These are phyloP conservation scores for Scolecobasidium constrictum DNA, from an alignment of 2,329 filamentous ascomycete genomes.

Conservation along the genomic window DNA sequence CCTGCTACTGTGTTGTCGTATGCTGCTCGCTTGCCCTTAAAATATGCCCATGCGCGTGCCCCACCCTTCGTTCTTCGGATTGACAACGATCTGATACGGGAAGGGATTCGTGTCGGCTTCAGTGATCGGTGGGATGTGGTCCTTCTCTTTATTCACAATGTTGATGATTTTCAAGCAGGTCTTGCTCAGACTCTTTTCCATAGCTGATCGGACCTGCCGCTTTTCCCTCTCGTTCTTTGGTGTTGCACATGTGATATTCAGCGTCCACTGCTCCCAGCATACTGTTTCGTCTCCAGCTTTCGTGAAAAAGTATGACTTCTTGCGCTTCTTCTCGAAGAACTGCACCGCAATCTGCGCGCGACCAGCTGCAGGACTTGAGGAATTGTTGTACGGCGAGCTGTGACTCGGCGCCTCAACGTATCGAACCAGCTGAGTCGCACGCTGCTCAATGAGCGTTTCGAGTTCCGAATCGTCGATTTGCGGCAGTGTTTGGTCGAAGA, in stretches of 20 bases:
- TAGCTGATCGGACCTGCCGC: constrained; percentile 74
- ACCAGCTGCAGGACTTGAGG: constrained; percentile 41
- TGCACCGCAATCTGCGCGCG: constrained; percentile 74
- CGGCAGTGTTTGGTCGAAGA: constrained; percentile 82
- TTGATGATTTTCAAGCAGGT: constrained; percentile 84
- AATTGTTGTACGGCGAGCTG: constrained; percentile 1
- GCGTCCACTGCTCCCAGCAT: constrained; percentile 92
- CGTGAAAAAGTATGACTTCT: constrained; percentile 65
- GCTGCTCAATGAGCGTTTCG: constrained; percentile 86
- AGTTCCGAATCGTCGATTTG: constrained; percentile 84
- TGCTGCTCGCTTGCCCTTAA: no score
- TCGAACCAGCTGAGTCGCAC: constrained; percentile 66
- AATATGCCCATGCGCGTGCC: constrained; percentile 69
- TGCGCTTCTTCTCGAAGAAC: constrained; percentile 87
- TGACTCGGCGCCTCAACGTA: constrained; percentile 50
- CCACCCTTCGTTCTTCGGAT: constrained; percentile 72
- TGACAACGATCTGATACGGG: constrained; percentile 84
- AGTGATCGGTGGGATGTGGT: constrained; percentile 94
- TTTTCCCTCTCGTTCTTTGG: constrained; percentile 79
- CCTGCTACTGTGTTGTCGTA: no score
- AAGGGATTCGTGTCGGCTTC: constrained; percentile 88
- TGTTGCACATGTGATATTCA: constrained; percentile 87
- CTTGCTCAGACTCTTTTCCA: constrained; percentile 80
- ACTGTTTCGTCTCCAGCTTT: constrained; percentile 75
- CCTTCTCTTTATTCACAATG: constrained; percentile 78